Evolutionary conservation across 1,284 basidiomycete species (phyloP), one percentile per base, ranked within the genome.

Genomic region (Earliella scabrosa): DNA sequence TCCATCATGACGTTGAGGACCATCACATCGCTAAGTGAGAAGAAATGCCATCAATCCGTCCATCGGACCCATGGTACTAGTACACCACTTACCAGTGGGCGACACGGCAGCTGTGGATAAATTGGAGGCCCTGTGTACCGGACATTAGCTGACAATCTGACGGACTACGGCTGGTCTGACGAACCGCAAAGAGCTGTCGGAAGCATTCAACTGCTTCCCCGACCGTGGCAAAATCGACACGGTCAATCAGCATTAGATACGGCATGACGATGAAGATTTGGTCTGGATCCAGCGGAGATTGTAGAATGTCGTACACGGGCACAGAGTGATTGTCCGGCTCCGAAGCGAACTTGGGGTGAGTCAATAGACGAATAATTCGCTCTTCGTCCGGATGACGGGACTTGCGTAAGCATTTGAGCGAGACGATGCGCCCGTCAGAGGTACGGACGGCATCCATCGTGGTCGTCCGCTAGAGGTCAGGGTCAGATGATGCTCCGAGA

Each of bases 1-100:
- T 76, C 75, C 50, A 75, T 65, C 73, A 77, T 72, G 29, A 77
- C 66, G 50, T 77, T 77, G 18, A 59, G 34, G 2, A 14, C 60
- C 38, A 4, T 29, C 9, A 32, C 69, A 69, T 40, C 70, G 71
- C 50, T 82, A 78, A 2, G n/a, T n/a, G n/a, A n/a, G n/a, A 9
- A 20, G 21, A 11, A 2, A 35, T n/a, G n/a, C n/a, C n/a, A 2
- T 31, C 10, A 7, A 20, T 14, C 2, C 3, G 2, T n/a, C 27
- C 38, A 4, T n/a, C n/a, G n/a, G n/a, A n/a, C n/a, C n/a, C n/a
- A n/a, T n/a, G n/a, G n/a, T n/a, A 9, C 13, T 20, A 10, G 1
- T n/a, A n/a, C 4, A 5, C n/a, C 2, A 49, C 50, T 26, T 16
- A 68, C 68, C 64, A 46, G 50, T 68, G 68, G 16, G 67, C 67